Base-by-base conservation (phyloP, 305 asterid species). In the Ilex paraguariensis region DNA sequence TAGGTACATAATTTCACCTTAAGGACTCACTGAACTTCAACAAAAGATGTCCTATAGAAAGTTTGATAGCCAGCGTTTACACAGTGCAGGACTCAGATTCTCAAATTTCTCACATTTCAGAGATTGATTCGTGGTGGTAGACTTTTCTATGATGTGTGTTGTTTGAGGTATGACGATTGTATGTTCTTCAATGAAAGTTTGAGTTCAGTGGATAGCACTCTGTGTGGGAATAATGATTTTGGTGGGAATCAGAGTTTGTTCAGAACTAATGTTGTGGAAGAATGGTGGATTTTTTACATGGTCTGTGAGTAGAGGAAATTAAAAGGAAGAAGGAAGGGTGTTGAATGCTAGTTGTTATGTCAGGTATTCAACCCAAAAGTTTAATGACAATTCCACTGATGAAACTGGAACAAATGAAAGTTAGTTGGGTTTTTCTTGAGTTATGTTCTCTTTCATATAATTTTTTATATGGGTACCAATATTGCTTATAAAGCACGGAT, bases 281-380 rank as follows among this genome's bases (percentile, higher is more conserved):
- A 84, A 77, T 64, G 84, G 71, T 59, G 83, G 88, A 32, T 82
- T 77, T 49, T 82, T 73, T 28, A 80, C 80, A 0, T 83, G 82
- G 36, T 56, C n/a, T 16, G 81, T 77, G 45, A 63, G 40, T 36
- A 66, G 31, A 54, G 88, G 83, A 67, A 84, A 75, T 66, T 84
- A 86, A 0, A 82, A 77, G 62, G 68, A 64, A 1, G 91, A 84
- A 66, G 88, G 87, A 30, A 80, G 91, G 50, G 81, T 76, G 10
- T 67, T 84, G 54, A 82, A 84, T 72, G 70, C 88, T 30, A 88
- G 88, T 31, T 84, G 91, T 75, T 84, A 80, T 45, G 14, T 84
- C 50, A 79, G 86, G 61, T 84, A 79, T 68, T 84, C 91, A 3
- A 77, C 77, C 3, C 71, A 79, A 3, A 80, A 58, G 56, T 84